Evolutionary conservation across 2,329 filamentous ascomycete genomes (phyloP).

Genomic region (Plectosphaerella cucumerina): DNA sequence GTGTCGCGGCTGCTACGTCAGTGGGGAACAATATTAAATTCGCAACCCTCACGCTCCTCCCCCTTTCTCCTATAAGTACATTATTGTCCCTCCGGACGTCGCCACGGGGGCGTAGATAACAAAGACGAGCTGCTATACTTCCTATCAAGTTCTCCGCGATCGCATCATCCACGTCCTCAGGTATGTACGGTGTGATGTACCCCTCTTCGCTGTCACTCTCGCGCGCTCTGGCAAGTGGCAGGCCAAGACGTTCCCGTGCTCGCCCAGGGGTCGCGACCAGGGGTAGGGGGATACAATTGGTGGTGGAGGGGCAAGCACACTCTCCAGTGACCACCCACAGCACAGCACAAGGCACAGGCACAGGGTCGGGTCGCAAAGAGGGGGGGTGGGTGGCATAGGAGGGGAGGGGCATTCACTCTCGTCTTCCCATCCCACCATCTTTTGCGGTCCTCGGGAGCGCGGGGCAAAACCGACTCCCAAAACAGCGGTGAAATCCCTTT

Average conservation of each 20-base stretch:
- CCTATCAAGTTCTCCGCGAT: background rate
- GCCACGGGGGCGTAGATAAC: constrained; percentile 8
- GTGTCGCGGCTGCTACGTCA: constrained; percentile 9
- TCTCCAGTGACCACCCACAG: background rate
- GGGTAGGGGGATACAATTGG: background rate
- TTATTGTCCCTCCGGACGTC: background rate
- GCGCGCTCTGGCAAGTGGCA: too few species aligned
- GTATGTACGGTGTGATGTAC: constrained; percentile 5
- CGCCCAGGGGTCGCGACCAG: background rate
- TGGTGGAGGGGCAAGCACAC: background rate
- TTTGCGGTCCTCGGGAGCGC: background rate
- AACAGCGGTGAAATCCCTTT: constrained; percentile 15
- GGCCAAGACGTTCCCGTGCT: background rate
- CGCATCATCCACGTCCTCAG: too few species aligned
- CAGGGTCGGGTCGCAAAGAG: too few species aligned
- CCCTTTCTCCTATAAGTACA: background rate
- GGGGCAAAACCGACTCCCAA: background rate
- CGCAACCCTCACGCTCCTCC: background rate
- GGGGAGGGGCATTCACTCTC: background rate
- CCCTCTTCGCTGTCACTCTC: background rate
- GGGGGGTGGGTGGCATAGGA: too few species aligned
- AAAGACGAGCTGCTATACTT: constrained; percentile 1
- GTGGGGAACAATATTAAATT: constrained; percentile 15
- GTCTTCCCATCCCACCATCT: background rate
- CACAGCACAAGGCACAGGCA: background rate